A percentile compares a stretch with the other conserved stretches of the same genome.
phyloP scores from a whole-genome alignment of 2,329 filamentous ascomycete genomes.

The Shiraia sp. region DNA sequence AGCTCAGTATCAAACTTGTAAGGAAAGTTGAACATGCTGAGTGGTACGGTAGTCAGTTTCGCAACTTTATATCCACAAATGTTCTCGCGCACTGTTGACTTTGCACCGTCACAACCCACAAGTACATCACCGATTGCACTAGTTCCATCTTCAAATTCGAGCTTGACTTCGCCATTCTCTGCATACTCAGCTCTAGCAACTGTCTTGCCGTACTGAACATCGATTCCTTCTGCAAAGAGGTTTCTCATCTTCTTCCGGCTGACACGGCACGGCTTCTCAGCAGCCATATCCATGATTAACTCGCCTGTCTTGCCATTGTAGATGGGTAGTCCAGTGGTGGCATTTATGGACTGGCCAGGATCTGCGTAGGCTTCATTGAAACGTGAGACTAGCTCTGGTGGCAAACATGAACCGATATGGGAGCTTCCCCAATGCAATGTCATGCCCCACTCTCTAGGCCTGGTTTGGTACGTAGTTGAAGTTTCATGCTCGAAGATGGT shows the following conservation, averaged over 20 bases:
- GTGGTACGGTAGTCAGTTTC: conserved; percentile 16
- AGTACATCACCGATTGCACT: conserved; percentile 20
- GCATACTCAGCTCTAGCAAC: conserved; percentile 8
- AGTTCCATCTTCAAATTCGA: conserved; percentile 23
- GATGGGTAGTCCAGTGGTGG: conserved; percentile 26
- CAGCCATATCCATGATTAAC: conserved; percentile 24
- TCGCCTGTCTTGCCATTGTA: conserved; percentile 31
- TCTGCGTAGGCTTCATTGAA: conserved; percentile 31
- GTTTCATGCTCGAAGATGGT: conserved; percentile 20
- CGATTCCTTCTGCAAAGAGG: conserved; percentile 24
- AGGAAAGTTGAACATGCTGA: conserved; percentile 31
- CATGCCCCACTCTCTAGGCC: conserved; percentile 33
- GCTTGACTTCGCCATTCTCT: conserved; percentile 17
- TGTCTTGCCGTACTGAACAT: conserved; percentile 26
- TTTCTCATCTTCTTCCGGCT: conserved; percentile 26
- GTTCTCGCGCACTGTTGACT: conserved; percentile 16
- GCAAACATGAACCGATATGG: conserved; percentile 23
- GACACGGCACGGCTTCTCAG: conserved; percentile 23
- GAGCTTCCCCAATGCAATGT: conserved; percentile 27
- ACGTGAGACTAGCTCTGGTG: conserved; percentile 16
- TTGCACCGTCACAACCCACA: conserved; percentile 26
- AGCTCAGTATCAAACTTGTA: conserved; percentile 17
- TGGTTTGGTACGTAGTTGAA: conserved; percentile 16
- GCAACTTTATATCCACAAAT: conserved; percentile 20
- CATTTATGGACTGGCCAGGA: conserved; percentile 12